Evolutionary conservation across 129 eudicot genomes (phyloP).

Genomic region (Artemisia tridentata): DNA sequence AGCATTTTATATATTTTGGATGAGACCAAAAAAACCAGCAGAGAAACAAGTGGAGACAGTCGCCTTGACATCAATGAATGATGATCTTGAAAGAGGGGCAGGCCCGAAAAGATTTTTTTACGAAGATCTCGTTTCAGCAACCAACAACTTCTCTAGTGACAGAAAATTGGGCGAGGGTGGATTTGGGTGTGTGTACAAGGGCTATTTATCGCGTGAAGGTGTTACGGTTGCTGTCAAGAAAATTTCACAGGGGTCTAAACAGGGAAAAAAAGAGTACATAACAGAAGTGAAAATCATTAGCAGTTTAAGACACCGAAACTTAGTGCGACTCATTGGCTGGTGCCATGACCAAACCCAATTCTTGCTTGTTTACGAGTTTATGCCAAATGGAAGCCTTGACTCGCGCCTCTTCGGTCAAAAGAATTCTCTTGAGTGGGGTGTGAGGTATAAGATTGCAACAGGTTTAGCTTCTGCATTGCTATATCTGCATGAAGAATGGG

Average conservation of each 20-base stretch:
- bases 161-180: conserved; percentile 59
- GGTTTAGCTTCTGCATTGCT: conserved; percentile 62
- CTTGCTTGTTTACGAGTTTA: conserved; percentile 60
- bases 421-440: conserved; percentile 41
- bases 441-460: conserved; percentile 47
- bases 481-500: conserved; percentile 68
- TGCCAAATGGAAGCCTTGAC: conserved; percentile 69
- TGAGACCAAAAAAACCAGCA: conserved; percentile 5
- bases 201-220: conserved; percentile 34
- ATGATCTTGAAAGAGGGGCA: conserved; percentile 49
- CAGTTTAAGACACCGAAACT: conserved; percentile 52
- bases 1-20: conserved; percentile 17
- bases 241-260: conserved; percentile 53
- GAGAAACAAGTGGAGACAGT: conserved; percentile 15
- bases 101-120: conserved; percentile 55
- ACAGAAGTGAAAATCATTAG: conserved; percentile 61
- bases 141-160: conserved; percentile 43
- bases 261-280: conserved; percentile 58
- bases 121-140: conserved; percentile 41
- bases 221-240: conserved; percentile 55
- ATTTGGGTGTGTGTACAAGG: conserved; percentile 60
- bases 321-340: conserved; percentile 70
- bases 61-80: conserved; percentile 33
- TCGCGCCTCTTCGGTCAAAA: conserved; percentile 45
- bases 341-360: conserved; percentile 56